These are phyloP conservation scores for Neocatenulostroma microsporum DNA, from an alignment of 2,329 filamentous ascomycete species.

Conservation along the genomic window DNA sequence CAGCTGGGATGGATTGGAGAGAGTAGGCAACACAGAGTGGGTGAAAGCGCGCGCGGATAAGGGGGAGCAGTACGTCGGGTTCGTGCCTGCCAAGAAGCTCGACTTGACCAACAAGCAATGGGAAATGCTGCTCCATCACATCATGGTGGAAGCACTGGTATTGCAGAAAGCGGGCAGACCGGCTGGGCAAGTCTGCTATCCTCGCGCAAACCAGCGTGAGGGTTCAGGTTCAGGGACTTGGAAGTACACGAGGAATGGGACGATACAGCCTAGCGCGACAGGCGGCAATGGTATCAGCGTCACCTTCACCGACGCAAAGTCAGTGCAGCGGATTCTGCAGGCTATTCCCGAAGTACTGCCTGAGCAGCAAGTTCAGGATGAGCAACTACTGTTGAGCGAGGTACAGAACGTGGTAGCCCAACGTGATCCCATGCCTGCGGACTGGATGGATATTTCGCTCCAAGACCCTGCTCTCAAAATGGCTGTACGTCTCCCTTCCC, in stretches of 20 bases:
- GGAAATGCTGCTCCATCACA: conserved; percentile 44
- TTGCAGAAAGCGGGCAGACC: conserved; percentile 35
- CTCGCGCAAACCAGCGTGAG: conserved; percentile 5
- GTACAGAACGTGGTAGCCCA: conserved; percentile 1
- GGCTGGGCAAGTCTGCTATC: conserved; percentile 7
- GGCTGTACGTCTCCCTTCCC: conserved; percentile 50
- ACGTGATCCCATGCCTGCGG: conserved; percentile 16
- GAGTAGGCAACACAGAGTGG: conserved; percentile 46
- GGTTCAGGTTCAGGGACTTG: too few species aligned
- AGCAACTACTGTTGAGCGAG: neutral
- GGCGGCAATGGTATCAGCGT: conserved; percentile 6
- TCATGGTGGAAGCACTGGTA: conserved; percentile 49
- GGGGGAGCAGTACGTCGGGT: conserved; percentile 32
- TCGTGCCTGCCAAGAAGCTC: conserved; percentile 32
- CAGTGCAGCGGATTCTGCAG: conserved; percentile 6
- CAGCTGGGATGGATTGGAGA: conserved; percentile 47
- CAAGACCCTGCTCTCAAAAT: conserved; percentile 58
- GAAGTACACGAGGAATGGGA: conserved; percentile 7
- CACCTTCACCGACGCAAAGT: conserved; percentile 1
- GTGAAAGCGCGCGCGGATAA: conserved; percentile 28
- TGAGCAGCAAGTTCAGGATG: neutral
- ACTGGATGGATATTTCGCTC: conserved; percentile 56
- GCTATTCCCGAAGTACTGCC: conserved; percentile 4
- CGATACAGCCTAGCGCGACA: conserved; percentile 5
- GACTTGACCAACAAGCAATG: conserved; percentile 30